Percentiles rank a stretch among this genome's conserved stretches.
These are phyloP conservation scores for Phytophthora pinifolia DNA, from an alignment of 352 stramenopile species.

Conservation along the genomic window DNA sequence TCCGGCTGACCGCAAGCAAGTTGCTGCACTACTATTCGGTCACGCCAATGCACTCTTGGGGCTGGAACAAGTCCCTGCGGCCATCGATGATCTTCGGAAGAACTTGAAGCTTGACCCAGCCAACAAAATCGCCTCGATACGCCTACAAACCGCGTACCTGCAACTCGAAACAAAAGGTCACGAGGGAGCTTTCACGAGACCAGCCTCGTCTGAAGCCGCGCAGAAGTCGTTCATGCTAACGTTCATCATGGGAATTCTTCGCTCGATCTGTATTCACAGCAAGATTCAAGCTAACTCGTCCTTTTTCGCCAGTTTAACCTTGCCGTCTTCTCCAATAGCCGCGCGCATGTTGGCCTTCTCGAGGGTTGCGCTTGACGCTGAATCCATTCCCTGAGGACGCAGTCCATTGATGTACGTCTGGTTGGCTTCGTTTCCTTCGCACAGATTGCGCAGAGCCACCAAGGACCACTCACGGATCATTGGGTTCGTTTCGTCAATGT, in stretches of 20 bases:
- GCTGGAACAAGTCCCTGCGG: constrained; percentile 12
- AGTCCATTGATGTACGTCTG: constrained; percentile 65
- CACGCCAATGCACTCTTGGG: constrained; percentile 23
- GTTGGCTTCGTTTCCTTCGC: constrained; percentile 82
- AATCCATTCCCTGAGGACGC: constrained; percentile 57
- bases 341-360: constrained; percentile 37
- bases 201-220: not conserved
- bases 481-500: constrained; percentile 86
- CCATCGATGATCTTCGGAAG: constrained; percentile 21
- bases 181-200: constrained; percentile 11
- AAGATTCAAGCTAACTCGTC: constrained; percentile 3
- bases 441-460: constrained; percentile 87
- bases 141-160: constrained; percentile 23
- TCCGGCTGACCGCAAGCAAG: constrained; percentile 12
- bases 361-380: constrained; percentile 22
- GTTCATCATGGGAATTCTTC: too few species aligned
- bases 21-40: constrained; percentile 23
- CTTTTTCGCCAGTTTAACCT: constrained; percentile 27
- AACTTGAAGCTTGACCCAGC: constrained; percentile 20
- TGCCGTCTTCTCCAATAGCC: constrained; percentile 33
- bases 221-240: not conserved
- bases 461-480: constrained; percentile 90
- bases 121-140: constrained; percentile 19
- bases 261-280: too few species aligned
- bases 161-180: constrained; percentile 22